phyloP scores from a whole-genome alignment of 306 rosid genomes.

The Vigna trinervia region DNA sequence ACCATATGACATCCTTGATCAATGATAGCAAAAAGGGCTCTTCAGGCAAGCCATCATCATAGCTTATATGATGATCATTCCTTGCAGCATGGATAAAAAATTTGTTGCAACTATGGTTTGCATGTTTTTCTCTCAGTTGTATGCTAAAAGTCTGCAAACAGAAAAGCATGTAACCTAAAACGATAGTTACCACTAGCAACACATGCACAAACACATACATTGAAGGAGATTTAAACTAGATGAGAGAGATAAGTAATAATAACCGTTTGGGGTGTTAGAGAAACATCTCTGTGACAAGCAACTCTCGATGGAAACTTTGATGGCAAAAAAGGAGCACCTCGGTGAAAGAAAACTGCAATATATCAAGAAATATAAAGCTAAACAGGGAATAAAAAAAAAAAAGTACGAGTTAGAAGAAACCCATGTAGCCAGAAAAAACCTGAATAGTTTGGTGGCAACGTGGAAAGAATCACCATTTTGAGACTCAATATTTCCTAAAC shows the following conservation, averaged over 20 bases:
- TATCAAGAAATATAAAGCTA: conserved; percentile 31
- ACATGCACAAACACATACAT: neutral
- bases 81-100: conserved; percentile 48
- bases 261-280: conserved; percentile 51
- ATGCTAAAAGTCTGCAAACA: conserved; percentile 52
- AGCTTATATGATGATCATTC: conserved; percentile 49
- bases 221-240: conserved; percentile 23
- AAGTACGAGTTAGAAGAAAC: conserved; percentile 16
- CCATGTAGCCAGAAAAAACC: conserved; percentile 40
- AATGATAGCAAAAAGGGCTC: conserved; percentile 68
- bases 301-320: conserved; percentile 46
- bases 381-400: conserved; percentile 12
- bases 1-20: conserved; percentile 68
- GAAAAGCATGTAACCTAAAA: conserved; percentile 30
- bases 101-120: conserved; percentile 44
- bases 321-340: conserved; percentile 47
- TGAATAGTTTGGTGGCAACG: conserved; percentile 47
- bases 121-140: conserved; percentile 35
- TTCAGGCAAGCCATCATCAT: conserved; percentile 53
- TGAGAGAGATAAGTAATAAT: neutral
- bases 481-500: conserved; percentile 32
- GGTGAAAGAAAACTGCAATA: conserved; percentile 53
- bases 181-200: conserved; percentile 24
- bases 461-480: conserved; percentile 55
- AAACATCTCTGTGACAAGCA: conserved; percentile 39